Percentiles rank a stretch among this genome's conserved stretches.
These are phyloP conservation scores for Trichoderma sp. DNA, from an alignment of 2,329 filamentous ascomycete genomes.

Conservation along the genomic window DNA sequence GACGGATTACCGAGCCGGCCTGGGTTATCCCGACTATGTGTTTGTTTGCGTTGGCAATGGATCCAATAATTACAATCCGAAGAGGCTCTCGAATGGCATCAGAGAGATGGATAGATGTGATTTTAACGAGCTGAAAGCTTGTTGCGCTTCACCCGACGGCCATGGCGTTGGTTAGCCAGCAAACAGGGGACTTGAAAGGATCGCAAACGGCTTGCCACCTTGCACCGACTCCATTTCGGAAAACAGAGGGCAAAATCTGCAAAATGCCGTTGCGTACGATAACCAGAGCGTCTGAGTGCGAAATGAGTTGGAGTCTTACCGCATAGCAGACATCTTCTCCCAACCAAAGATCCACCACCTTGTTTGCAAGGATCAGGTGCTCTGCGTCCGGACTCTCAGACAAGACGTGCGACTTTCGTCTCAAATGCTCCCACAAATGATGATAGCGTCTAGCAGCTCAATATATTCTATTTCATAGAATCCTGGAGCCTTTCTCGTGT, in stretches of 20 bases:
- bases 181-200: background rate
- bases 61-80: background rate
- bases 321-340: background rate
- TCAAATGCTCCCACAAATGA: fast-evolving
- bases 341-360: background rate
- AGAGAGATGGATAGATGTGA: background rate
- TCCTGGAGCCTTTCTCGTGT: background rate
- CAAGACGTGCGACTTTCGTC: background rate
- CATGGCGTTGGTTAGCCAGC: background rate
- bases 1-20: background rate
- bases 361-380: background rate
- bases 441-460: background rate
- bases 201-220: background rate
- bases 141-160: background rate
- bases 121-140: background rate
- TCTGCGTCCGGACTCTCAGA: background rate
- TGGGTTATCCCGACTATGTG: background rate
- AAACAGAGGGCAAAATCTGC: background rate
- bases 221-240: background rate
- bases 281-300: background rate
- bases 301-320: background rate
- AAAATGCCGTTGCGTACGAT: background rate
- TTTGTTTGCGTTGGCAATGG: background rate
- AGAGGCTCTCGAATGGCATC: background rate
- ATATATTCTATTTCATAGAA: background rate